Conservation (phyloP, 2,329 filamentous ascomycete species). For the Zymoseptoria crescenta region DNA sequence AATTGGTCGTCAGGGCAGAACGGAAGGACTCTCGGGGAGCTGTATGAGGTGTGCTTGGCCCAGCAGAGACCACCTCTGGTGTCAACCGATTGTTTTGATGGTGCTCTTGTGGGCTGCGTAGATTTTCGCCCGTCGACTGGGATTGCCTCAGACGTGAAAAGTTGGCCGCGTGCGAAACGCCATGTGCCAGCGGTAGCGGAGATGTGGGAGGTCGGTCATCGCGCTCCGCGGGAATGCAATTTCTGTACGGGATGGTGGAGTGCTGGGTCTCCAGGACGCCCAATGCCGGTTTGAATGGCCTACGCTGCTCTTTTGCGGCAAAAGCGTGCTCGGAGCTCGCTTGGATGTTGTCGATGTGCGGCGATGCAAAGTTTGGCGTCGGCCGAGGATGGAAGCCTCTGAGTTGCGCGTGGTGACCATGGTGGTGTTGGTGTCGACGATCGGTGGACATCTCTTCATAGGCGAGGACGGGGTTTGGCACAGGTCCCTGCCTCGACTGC, state of each 20-base stretch:
- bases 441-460: background rate
- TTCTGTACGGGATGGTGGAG: slow-evolving; percentile 1
- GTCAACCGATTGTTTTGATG: slow-evolving; percentile 15
- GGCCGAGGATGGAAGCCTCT: slow-evolving; percentile 26
- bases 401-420: slow-evolving; percentile 9
- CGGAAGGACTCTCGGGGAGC: slow-evolving; percentile 51
- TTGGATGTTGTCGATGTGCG: slow-evolving; percentile 22
- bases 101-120: slow-evolving; percentile 19
- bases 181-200: slow-evolving; percentile 16
- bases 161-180: background rate
- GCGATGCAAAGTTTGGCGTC: slow-evolving; percentile 19
- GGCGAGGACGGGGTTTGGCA: slow-evolving; percentile 24
- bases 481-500: slow-evolving; percentile 20
- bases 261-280: slow-evolving; percentile 20
- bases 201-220: slow-evolving; percentile 15
- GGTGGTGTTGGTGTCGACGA: slow-evolving; percentile 8
- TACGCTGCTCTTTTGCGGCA: slow-evolving; percentile 23
- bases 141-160: slow-evolving; percentile 10
- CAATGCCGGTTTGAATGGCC: slow-evolving; percentile 23
- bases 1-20: slow-evolving; percentile 52
- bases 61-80: slow-evolving; percentile 7
- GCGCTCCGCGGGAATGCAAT: background rate
- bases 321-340: slow-evolving; percentile 31
- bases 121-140: slow-evolving; percentile 21
- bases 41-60: slow-evolving; percentile 24